Conservation (phyloP, 495 filamentous ascomycete genomes). For the Xylaria venustula region DNA sequence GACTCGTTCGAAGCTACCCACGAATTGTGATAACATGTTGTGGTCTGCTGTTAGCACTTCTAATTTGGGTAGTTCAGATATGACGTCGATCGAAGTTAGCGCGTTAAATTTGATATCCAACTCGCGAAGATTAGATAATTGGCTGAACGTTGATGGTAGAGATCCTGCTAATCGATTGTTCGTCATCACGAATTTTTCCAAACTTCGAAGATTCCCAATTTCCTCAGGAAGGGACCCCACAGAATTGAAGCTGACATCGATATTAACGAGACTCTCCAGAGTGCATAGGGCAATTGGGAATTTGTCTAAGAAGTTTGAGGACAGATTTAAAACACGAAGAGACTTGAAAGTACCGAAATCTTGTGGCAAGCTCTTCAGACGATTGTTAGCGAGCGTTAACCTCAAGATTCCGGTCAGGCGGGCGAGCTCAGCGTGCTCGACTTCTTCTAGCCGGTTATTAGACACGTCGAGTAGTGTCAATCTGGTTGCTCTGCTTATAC, state of each 20-base stretch:
- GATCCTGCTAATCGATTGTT: conserved; percentile 83
- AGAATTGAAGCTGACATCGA: conserved; percentile 95
- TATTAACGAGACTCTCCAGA: conserved; percentile 78
- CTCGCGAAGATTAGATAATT: conserved; percentile 77
- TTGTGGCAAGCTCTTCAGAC: conserved; percentile 68
- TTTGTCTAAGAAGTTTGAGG: conserved; percentile 82
- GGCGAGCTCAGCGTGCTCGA: conserved; percentile 75
- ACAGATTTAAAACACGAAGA: conserved; percentile 81
- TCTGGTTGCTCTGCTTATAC: conserved; percentile 75
- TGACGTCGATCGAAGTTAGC: conserved; percentile 79
- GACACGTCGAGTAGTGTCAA: conserved; percentile 91
- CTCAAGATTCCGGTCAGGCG: conserved; percentile 68
- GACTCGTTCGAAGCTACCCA: conserved; percentile 79
- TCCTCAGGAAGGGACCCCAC: conserved; percentile 72
- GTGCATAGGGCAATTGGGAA: conserved; percentile 85
- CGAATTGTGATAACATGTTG: conserved; percentile 85
- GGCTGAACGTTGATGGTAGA: conserved; percentile 66
- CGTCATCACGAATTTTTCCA: conserved; percentile 91
- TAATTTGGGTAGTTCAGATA: conserved; percentile 77
- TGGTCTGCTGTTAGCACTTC: conserved; percentile 87
- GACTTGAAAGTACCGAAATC: conserved; percentile 77
- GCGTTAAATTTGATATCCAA: conserved; percentile 92
- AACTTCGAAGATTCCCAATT: conserved; percentile 69
- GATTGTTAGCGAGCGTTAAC: conserved; percentile 91
- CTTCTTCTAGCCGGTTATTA: conserved; percentile 84